These are phyloP conservation scores for Nothophytophthora sp. DNA, from an alignment of 352 stramenopile genomes.

Conservation along the genomic window DNA sequence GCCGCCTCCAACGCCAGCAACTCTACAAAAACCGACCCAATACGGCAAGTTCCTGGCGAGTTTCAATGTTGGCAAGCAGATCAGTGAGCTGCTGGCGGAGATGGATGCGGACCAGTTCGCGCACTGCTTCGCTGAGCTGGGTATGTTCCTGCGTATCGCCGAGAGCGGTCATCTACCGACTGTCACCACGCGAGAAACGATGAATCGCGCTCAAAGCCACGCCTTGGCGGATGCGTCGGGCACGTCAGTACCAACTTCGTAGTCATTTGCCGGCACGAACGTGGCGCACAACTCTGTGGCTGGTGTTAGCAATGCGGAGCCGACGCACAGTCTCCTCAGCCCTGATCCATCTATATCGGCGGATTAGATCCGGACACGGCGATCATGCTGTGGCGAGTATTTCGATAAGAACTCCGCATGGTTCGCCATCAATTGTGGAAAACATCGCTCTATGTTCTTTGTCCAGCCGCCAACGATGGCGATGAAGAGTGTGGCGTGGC, in stretches of 20 bases:
- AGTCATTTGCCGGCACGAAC: no score
- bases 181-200: conserved; percentile 19
- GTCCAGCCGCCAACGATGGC: no score
- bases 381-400: no score
- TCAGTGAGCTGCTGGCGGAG: conserved; percentile 22
- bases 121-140: conserved; percentile 15
- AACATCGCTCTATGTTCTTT: no score
- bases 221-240: conserved; percentile 7
- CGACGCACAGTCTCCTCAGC: no score
- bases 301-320: no score
- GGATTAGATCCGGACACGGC: no score
- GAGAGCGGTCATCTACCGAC: conserved; percentile 15
- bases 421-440: no score
- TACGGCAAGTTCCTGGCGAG: conserved; percentile 28
- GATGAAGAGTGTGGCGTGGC: no score
- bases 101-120: conserved; percentile 20
- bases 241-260: conserved; percentile 6
- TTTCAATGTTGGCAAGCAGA: conserved; percentile 29
- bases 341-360: no score
- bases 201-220: conserved; percentile 16
- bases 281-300: no score
- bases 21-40: conserved; percentile 8
- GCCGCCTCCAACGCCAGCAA: background rate
- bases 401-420: no score
- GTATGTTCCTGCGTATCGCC: conserved; percentile 19